Evolutionary conservation across 2,329 filamentous ascomycete genomes (phyloP).

Genomic region (Venturia asperata): DNA sequence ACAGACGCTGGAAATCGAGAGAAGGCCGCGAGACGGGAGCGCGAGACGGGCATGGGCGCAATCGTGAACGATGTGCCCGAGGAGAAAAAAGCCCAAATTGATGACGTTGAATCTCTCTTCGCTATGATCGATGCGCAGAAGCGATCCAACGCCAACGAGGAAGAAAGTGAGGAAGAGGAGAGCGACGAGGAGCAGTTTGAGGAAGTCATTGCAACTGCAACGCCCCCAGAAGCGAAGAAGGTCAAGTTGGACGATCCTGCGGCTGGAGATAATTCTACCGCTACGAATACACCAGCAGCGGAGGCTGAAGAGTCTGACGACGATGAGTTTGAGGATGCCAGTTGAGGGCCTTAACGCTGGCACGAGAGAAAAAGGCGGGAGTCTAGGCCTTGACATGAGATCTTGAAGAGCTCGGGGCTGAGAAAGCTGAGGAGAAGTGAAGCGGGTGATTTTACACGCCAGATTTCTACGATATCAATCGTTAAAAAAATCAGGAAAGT

Average conservation of each 20-base stretch:
- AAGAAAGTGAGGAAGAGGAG: conserved; percentile 41
- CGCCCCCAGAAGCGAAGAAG: conserved; percentile 47
- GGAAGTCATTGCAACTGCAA: conserved; percentile 46
- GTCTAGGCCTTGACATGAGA: background rate
- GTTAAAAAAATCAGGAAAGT: background rate
- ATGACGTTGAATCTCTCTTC: conserved; percentile 50
- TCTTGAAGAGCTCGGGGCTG: background rate
- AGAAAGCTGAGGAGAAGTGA: background rate
- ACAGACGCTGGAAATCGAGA: conserved; percentile 14
- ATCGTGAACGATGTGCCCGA: conserved; percentile 35
- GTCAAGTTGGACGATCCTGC: conserved; percentile 49
- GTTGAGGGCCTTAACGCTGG: background rate
- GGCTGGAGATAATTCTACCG: conserved; percentile 21
- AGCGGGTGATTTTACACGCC: background rate
- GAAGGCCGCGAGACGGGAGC: conserved; percentile 25
- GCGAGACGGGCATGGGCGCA: conserved; percentile 7
- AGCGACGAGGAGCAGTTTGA: conserved; percentile 47
- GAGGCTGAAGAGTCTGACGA: conserved; percentile 42
- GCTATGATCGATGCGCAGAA: conserved; percentile 58
- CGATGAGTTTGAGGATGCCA: conserved; percentile 41
- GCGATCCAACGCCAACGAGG: conserved; percentile 37
- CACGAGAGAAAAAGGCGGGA: background rate
- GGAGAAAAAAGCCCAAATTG: conserved; percentile 48
- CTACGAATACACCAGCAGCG: conserved; percentile 28
- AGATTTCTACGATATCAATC: background rate